Evolutionary conservation across 306 rosid genomes (phyloP), one percentile per base, ranked within the genome.

Genomic region (Quercus wislizeni): DNA sequence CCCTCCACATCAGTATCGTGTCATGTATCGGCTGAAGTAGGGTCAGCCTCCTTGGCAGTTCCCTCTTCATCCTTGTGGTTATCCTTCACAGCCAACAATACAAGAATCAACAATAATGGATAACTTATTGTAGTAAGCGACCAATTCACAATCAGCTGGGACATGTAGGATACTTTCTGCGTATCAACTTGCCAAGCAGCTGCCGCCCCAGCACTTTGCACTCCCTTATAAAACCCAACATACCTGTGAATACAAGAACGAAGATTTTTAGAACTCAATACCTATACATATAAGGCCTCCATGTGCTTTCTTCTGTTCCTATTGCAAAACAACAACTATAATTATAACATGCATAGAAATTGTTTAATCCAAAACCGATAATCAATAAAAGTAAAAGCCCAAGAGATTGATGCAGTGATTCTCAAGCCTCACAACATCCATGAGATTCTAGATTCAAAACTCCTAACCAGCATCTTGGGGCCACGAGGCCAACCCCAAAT

Each of bases 191-290:
- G 99, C 99, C 99, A 95, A 13, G 99, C 99, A 51, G 90, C 93
- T 14, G 98, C 99, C 2, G 91, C 99, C 18, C 99, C 99, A 12
- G 99, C 99, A 86, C 99, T 95, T 62, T 95, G 99, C 63, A 93
- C 79, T 12, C 99, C 99, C 83, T 91, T 95, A 10, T 90, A 95
- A 77, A 95, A 95, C 27, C 99, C 99, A 54, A 75, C 79, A 55
- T 91, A 95, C 91, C 99, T 95, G 89, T 20, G 54, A 49, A 25
- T 35, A 73, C 71, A 52, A 21, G 52, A 23, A 54, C 57, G 76
- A 19, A 73, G 27, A 51, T 5, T 11, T 41, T 21, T 75, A 13
- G 31, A 41, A 64, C 72, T 21, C 21, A 43, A 70, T 17, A 76
- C 18, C 14, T 33, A 33, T 67, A 23, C 31, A 10, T 28, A 15